Evolutionary conservation across 352 stramenopile species (phyloP).

Genomic region (Pythium rishiriense): DNA sequence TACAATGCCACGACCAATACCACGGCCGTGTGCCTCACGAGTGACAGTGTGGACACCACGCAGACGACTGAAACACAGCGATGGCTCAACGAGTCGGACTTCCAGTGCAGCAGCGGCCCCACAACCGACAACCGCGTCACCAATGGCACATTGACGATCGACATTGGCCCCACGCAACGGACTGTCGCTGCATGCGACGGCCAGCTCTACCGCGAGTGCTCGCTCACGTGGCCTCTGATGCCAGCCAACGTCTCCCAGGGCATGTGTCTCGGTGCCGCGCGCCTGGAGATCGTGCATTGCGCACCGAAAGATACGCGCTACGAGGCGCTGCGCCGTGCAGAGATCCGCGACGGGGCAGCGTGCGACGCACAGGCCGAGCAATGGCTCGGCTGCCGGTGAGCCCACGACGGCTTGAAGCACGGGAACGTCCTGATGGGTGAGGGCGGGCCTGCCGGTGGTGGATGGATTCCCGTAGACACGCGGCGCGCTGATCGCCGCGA

Average conservation of each 20-base stretch:
- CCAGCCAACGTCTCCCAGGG: neutral
- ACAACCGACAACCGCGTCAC: neutral
- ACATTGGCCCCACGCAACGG: neutral
- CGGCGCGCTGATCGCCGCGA: neutral
- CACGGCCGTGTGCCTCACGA: constrained; percentile 6
- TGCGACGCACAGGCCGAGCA: neutral
- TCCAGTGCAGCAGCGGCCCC: constrained; percentile 10
- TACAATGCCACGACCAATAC: neutral
- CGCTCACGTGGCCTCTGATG: constrained; percentile 9
- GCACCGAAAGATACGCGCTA: constrained; percentile 12
- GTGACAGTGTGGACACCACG: constrained; percentile 14
- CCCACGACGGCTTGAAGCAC: neutral
- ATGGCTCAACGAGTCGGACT: constrained; percentile 7
- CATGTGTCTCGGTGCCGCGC: constrained; percentile 17
- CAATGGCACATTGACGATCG: too few species aligned
- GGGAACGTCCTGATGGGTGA: neutral
- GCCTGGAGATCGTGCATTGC: constrained; percentile 23
- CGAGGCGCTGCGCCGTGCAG: constrained; percentile 6
- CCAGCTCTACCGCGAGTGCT: constrained; percentile 19
- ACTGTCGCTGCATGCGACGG: constrained; percentile 19
- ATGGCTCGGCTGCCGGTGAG: constrained; percentile 17
- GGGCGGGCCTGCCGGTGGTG: neutral
- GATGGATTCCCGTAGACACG: neutral
- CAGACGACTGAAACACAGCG: constrained; percentile 4
- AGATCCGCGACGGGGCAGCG: constrained; percentile 3